A percentile compares a stretch with the other conserved stretches of the same genome.
Evolutionary conservation across 2,329 filamentous ascomycete genomes (phyloP).

Genomic region (Aspergillus brunneoviolaceus): DNA sequence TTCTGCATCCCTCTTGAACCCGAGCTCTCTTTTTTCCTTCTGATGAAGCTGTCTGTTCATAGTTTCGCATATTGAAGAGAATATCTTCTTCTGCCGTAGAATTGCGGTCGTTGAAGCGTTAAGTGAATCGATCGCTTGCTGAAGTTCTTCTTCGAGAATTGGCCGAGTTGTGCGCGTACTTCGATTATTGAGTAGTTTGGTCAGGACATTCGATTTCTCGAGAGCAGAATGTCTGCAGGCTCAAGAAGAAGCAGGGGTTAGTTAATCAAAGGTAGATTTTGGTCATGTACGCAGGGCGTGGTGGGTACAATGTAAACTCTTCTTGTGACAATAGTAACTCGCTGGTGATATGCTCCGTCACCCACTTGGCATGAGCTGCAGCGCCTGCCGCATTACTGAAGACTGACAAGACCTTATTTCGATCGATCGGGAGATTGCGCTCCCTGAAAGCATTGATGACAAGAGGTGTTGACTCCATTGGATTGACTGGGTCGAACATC

Average conservation of each 20-base stretch:
- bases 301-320: conserved; percentile 37
- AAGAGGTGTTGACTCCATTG: conserved; percentile 18
- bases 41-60: conserved; percentile 28
- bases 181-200: conserved; percentile 27
- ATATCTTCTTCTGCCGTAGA: conserved; percentile 33
- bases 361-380: conserved; percentile 32
- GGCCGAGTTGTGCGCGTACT: conserved; percentile 35
- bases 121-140: conserved; percentile 35
- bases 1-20: conserved; percentile 28
- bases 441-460: conserved; percentile 31
- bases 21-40: conserved; percentile 23
- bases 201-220: conserved; percentile 32
- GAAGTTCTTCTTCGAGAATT: conserved; percentile 42
- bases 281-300: neutral
- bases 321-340: conserved; percentile 42
- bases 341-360: conserved; percentile 29
- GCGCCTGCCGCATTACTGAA: conserved; percentile 23
- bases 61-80: conserved; percentile 34
- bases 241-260: neutral
- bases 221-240: conserved; percentile 34
- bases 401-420: conserved; percentile 29
- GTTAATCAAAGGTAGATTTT: neutral
- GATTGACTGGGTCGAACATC: neutral
- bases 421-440: conserved; percentile 29
- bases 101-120: conserved; percentile 38